Evolutionary conservation across 345 rosid species (phyloP), one percentile per base, ranked within the genome.

Genomic region (Limnanthes douglasii): DNA sequence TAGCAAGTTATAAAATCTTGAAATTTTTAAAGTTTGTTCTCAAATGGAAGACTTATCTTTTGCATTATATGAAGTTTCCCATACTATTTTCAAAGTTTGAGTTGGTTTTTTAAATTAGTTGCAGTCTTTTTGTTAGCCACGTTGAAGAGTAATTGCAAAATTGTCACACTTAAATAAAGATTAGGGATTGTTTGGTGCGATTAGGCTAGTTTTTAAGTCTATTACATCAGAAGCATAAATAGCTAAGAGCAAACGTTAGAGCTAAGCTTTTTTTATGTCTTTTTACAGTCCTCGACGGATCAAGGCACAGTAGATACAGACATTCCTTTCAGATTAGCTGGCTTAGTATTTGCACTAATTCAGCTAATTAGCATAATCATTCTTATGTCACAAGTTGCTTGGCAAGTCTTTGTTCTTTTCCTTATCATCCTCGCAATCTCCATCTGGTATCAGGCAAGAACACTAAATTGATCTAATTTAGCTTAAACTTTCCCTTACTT

Each of bases 321-420:
- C 48, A 55, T 86, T 45, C 75, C 78, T 8, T 43, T 34, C 45
- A 60, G 49, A 50, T 33, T 73, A 28, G 75, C 56, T 6, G 20
- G 33, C 27, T 38, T 65, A 44, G 69, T 65, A 34, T 43, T 59
- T 32, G 11, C 72, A 4, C 22, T 42, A 20, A 65, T 86, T 48
- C 78, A 59, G 48, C 81, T 86, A 18, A 22, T 78, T 10, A 79
- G 75, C 23, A 53, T 67, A 51, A 61, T 81, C 13, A 77, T 57
- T 6, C 73, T 86, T 48, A 75, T 78, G 81, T 74, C 84, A 36
- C 78, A 66, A 51, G 92, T 63, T 31, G 77, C 79, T 9, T 86
- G 96, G 92, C 81, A 81, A 55, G 78, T 86, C 37, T 80, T 86
- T 42, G 48, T 78, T 12, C 50, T 68, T 44, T 78, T 75, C 35